These are phyloP conservation scores for Xylaria sp. DNA, from an alignment of 2,329 filamentous ascomycete genomes.

Conservation along the genomic window DNA sequence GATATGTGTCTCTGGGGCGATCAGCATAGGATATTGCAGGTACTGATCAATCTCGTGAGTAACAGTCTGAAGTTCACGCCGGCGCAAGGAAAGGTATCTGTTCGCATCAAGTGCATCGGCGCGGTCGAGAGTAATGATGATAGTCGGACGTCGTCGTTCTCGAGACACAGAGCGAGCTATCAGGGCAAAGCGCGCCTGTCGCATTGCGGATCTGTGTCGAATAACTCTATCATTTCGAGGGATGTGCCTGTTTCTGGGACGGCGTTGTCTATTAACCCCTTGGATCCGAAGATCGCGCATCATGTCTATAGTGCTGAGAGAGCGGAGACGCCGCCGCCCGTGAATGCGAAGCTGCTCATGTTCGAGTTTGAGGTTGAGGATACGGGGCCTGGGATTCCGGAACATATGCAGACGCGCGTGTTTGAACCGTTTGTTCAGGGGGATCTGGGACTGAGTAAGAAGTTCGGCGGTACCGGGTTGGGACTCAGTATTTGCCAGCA, in stretches of 20 bases:
- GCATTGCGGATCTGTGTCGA: slow-evolving; percentile 39
- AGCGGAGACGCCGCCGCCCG: slow-evolving; percentile 55
- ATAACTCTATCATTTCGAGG: slow-evolving; percentile 47
- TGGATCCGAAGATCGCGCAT: slow-evolving; percentile 49
- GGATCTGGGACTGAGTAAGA: slow-evolving; percentile 83
- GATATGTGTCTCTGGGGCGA: slow-evolving; percentile 93
- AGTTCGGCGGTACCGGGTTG: slow-evolving; percentile 82
- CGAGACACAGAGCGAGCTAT: slow-evolving; percentile 40
- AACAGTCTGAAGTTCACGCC: slow-evolving; percentile 92
- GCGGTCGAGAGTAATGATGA: slow-evolving; percentile 46
- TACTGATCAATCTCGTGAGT: slow-evolving; percentile 89
- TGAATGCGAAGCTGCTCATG: slow-evolving; percentile 57
- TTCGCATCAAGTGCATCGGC: slow-evolving; percentile 69
- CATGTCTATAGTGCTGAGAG: slow-evolving; percentile 49
- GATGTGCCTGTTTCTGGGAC: slow-evolving; percentile 39
- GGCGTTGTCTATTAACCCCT: slow-evolving; percentile 57
- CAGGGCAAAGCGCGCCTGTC: slow-evolving; percentile 38
- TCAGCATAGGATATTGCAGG: slow-evolving; percentile 81
- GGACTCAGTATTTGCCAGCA: slow-evolving; percentile 88
- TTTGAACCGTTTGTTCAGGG: slow-evolving; percentile 95
- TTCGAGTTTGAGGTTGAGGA: slow-evolving; percentile 90
- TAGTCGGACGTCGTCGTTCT: slow-evolving; percentile 49
- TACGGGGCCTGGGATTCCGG: slow-evolving; percentile 78
- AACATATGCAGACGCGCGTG: slow-evolving; percentile 70
- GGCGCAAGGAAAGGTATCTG: slow-evolving; percentile 64